Conservation (phyloP, 306 rosid genomes). For the Datisca glomerata region DNA sequence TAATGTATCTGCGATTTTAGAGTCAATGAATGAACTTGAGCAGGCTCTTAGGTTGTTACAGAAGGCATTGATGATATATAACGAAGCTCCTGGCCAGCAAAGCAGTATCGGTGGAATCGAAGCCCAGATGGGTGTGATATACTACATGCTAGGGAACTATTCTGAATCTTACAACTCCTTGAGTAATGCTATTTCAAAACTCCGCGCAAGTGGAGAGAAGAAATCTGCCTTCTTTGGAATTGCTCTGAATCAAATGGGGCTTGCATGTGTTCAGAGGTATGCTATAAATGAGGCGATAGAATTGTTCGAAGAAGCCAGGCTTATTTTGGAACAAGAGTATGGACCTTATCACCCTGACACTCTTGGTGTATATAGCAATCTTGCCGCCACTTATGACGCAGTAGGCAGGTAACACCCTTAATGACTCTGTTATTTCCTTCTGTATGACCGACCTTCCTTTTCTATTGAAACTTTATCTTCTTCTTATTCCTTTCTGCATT, state of each 20-base stretch:
- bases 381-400: conserved; percentile 96
- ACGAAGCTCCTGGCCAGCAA: conserved; percentile 67
- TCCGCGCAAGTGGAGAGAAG: conserved; percentile 73
- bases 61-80: conserved; percentile 54
- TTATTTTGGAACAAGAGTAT: conserved; percentile 46
- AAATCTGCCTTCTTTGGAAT: conserved; percentile 80
- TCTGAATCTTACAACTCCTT: conserved; percentile 57
- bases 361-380: conserved; percentile 86
- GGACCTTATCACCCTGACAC: conserved; percentile 87
- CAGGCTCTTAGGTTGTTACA: conserved; percentile 58
- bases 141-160: conserved; percentile 61
- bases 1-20: conserved; percentile 73
- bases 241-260: conserved; percentile 93
- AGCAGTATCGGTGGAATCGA: conserved; percentile 81
- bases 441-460: too few relatives aligned
- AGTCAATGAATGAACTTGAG: conserved; percentile 77
- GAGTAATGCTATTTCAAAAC: conserved; percentile 55
- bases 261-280: conserved; percentile 60
- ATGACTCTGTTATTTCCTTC: too few relatives aligned
- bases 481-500: too few relatives aligned
- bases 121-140: conserved; percentile 90
- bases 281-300: conserved; percentile 56
- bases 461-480: too few relatives aligned
- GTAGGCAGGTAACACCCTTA: conserved; percentile 55
- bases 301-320: conserved; percentile 76